Evolutionary conservation across 2,329 filamentous ascomycete species (phyloP), one percentile per base, ranked within the genome.

Genomic region (Pseudogymnoascus destructans): DNA sequence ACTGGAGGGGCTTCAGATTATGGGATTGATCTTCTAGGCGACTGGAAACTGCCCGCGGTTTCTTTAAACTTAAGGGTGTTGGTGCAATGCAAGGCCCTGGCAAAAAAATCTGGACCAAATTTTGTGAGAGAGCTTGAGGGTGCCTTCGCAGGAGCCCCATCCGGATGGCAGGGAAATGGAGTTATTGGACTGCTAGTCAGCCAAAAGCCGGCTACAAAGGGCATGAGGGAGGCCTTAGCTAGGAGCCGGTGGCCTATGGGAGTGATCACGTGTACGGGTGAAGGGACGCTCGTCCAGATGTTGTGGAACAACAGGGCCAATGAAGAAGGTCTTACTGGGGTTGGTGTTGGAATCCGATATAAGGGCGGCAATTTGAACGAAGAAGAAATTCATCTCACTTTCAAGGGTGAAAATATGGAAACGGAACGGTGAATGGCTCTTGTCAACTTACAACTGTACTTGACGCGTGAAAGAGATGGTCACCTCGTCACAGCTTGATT

Each of bases 91-190:
- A 93, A 92, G 70, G 79, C 77, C 0, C 74, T 78, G 11, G 68
- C 73, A 15, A 72, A 73, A 59, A 73, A 74, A 49, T 69, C 75
- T 10, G 65, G 64, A 2, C 87, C 87, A 0, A 72, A 76, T 30
- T 73, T 82, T 52, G 72, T 89, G 7, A 79, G 87, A n/a, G 87
- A 92, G 72, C 77, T 92, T 2, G 87, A 89, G 67, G 92, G 92
- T 3, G 81, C 89, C 0, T 86, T 93, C 66, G 77, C 77, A 1
- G 84, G 82, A 10, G 86, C 87, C 5, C 90, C 89, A 1, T 73
- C 78, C 0, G 85, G 84, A 0, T 95, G 87, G 87, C 76, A 82
- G 57, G 80, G 79, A 0, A 69, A 74, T 1, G 77, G 79, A 11
- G 82, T 87, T 5, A 69, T 95, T 32, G 91, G 82, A 0, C 66